A percentile compares a stretch with the other conserved stretches of the same genome.
These are phyloP conservation scores for Colletotrichum phormii DNA, from an alignment of 2,329 filamentous ascomycete species.

Conservation along the genomic window DNA sequence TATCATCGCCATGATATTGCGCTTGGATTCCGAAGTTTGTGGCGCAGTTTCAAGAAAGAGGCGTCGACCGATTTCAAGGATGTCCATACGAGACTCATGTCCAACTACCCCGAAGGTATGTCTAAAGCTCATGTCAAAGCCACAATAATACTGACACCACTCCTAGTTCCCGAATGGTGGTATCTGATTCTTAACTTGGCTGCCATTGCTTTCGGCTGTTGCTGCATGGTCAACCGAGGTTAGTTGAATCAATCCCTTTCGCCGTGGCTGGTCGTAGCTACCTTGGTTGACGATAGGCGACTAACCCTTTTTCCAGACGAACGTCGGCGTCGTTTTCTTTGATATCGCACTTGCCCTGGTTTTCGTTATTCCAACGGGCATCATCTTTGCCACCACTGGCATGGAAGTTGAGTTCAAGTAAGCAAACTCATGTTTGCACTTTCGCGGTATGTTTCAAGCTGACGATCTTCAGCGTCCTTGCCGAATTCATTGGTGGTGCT, in stretches of 20 bases:
- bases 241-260: background rate
- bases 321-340: slow-evolving; percentile 55
- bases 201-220: slow-evolving; percentile 49
- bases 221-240: slow-evolving; percentile 51
- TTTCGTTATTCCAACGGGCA: slow-evolving; percentile 57
- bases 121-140: too few relatives aligned
- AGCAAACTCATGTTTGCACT: background rate
- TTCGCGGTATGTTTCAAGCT: too few relatives aligned
- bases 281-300: too few relatives aligned
- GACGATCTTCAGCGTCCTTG: slow-evolving; percentile 37
- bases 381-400: slow-evolving; percentile 57
- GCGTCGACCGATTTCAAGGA: slow-evolving; percentile 44
- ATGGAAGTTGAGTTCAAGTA: slow-evolving; percentile 45
- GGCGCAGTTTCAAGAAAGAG: slow-evolving; percentile 44
- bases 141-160: background rate
- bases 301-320: slow-evolving; percentile 45
- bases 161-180: slow-evolving; percentile 58
- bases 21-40: slow-evolving; percentile 49
- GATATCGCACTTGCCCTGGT: slow-evolving; percentile 54
- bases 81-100: slow-evolving; percentile 61
- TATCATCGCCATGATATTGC: slow-evolving; percentile 54
- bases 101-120: slow-evolving; percentile 52
- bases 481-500: slow-evolving; percentile 33
- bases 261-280: too few relatives aligned
- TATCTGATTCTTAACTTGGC: slow-evolving; percentile 49